Evolutionary conservation across 78 protist genomes (phyloP).

Genomic region (Monocercomonoides exilis): DNA sequence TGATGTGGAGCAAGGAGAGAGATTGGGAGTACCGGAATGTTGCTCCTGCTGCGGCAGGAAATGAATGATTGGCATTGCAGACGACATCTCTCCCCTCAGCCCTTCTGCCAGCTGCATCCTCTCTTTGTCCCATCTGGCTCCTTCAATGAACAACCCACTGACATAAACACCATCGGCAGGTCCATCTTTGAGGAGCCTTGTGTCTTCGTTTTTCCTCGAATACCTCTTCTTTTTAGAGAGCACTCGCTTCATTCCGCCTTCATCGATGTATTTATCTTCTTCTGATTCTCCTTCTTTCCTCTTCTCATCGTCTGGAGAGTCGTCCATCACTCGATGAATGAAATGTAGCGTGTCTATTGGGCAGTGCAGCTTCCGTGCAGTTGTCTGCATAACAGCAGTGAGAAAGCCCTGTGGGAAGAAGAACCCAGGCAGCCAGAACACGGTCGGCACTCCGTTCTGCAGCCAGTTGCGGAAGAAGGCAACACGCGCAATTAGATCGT

Average conservation of each 20-base stretch:
- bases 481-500: conserved; percentile 50
- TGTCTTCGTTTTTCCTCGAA: background rate
- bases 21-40: no score
- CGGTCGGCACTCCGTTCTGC: conserved; percentile 19
- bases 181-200: background rate
- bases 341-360: conserved; percentile 28
- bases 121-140: conserved; percentile 35
- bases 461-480: conserved; percentile 59
- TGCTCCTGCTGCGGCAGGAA: conserved; percentile 43
- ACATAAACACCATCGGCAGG: conserved; percentile 52
- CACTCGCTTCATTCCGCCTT: no score
- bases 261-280: no score
- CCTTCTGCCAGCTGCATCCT: conserved; percentile 42
- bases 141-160: conserved; percentile 47
- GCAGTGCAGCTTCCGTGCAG: background rate
- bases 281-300: no score
- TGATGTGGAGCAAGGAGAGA: no score
- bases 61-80: conserved; percentile 56
- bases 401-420: conserved; percentile 70
- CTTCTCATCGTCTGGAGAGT: no score
- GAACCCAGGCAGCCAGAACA: conserved; percentile 61
- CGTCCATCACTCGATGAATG: background rate
- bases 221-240: no score
- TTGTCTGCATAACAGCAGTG: conserved; percentile 17
- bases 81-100: conserved; percentile 66